These are phyloP conservation scores for Elongisporangium anandrum DNA, from an alignment of 352 stramenopile genomes.

Conservation along the genomic window DNA sequence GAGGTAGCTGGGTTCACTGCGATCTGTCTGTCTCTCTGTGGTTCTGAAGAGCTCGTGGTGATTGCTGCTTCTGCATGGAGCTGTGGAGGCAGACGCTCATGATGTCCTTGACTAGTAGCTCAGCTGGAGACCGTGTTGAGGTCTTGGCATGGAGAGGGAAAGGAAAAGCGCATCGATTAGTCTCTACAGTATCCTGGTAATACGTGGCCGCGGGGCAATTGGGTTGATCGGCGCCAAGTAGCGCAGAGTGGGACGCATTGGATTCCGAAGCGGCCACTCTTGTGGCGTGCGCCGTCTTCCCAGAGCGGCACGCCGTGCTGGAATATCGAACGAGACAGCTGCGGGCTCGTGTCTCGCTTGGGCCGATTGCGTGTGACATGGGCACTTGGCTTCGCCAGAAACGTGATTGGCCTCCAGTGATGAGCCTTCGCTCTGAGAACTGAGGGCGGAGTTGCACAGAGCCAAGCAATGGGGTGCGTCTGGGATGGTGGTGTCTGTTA, in stretches of 20 bases:
- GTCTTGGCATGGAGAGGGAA: too few relatives aligned
- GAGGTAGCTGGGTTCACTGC: too few relatives aligned
- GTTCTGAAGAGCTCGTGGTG: too few relatives aligned
- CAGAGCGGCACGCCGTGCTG: background rate
- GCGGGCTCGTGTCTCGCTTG: background rate
- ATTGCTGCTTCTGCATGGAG: background rate
- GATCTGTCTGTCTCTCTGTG: too few relatives aligned
- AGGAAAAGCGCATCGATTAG: background rate
- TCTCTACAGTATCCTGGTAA: background rate
- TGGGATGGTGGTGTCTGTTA: too few relatives aligned
- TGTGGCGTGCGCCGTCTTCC: background rate
- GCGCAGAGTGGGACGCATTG: background rate
- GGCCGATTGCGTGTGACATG: background rate
- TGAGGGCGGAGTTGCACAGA: too few relatives aligned
- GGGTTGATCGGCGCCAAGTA: background rate
- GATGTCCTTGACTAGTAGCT: too few relatives aligned
- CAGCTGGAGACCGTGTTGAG: too few relatives aligned
- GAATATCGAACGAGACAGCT: background rate
- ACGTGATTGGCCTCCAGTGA: background rate
- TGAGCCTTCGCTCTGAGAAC: background rate
- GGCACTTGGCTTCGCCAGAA: background rate
- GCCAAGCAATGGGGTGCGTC: too few relatives aligned
- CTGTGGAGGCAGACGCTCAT: too few relatives aligned
- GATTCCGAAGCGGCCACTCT: background rate
- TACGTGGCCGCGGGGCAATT: background rate